Base-by-base conservation (phyloP, 2,329 filamentous ascomycete genomes). In the Hypoxylon sp. region DNA sequence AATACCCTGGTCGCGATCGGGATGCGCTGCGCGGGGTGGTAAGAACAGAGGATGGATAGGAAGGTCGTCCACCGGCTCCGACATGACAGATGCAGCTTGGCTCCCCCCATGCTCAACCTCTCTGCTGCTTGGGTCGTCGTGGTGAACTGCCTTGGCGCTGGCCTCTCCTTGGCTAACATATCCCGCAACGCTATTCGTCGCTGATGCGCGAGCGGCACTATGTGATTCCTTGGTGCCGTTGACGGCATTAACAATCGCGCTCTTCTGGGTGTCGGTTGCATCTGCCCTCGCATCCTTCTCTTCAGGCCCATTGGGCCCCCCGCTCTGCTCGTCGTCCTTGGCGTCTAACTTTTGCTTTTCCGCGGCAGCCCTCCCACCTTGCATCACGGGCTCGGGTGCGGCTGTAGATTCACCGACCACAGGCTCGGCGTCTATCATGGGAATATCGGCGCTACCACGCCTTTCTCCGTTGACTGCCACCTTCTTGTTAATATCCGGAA, bases 41-140 rank as follows among this genome's bases (percentile, higher is more conserved):
- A 86, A 74, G 74, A 92, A 96, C 68, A 92, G 84, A 2, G 90
- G 89, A 70, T 94, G 89, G 56, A 94, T 83, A 23, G 82, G 83
- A n/a, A 80, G 77, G 3, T 82, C 77, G 11, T 79, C 77, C 17
- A 73, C 72, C 4, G 76, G 75, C 35, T 81, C 79, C 13, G 80
- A 80, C 21, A 77, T 70, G 31, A 67, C 61, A 10, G 71, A 72
- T 43, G 57, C 47, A 4, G 59, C 67, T 9, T 66, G 64, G 49
- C 64, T 70, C 21, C 47, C 63, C 9, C 58, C 64, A 29, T 66
- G 58, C 17, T 60, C 56, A 8, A 47, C 42, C 23, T 54, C 66
- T 31, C 51, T 64, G 15, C 47, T 57, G 20, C 48, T 48, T 27
- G 65, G 58, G 26, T 65, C 56, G 21, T 54, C 52, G 24, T 52